Base-by-base conservation (phyloP, 169 alveolate genomes). In the Plasmodium fragile region DNA sequence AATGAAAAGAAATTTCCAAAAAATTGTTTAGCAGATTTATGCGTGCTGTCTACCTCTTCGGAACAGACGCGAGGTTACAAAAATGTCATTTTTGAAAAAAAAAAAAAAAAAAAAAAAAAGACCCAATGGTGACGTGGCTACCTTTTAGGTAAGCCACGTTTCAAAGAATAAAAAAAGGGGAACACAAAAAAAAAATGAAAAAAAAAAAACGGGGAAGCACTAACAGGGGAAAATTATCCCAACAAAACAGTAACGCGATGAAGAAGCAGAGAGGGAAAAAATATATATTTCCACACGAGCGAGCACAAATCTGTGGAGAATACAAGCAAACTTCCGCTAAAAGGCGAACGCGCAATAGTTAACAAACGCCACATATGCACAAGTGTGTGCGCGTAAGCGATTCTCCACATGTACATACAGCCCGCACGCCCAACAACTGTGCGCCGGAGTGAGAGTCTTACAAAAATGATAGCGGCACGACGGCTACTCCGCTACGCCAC, bases 101-200 rank as follows among this genome's bases (percentile, higher is more conserved):
- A 72, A 71, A 25, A 39, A 39, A 39, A 28, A 71, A 28, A 72
- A 72, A 72, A 72, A n/a, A 72, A 72, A 72, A 72, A 30, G 41
- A 59, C 28, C 36, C 75, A 59, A 18, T 10, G 75, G 13, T 18
- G 75, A 25, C 11, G 34, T 25, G 28, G 75, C 75, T 59, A 59
- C 75, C 75, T 59, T 16, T 59, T 59, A 59, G 34, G 75, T 59
- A 59, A 13, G 34, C 28, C 75, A 22, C 75, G 2, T 59, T 59
- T 18, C 36, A 59, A 22, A 22, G 34, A 8, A 5, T 59, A 5
- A 59, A 59, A 59, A 59, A 3, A 7, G 34, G 41, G n/a, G n/a
- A n/a, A 0, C 4, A 71, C 81, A 30, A 7, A 71, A 34, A 30
- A 71, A 71, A 34, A n/a, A 3, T 0, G 5, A 34, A 71, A 71